Base-by-base conservation (phyloP, 345 rosid genomes). In the Gossypioides kirkii region DNA sequence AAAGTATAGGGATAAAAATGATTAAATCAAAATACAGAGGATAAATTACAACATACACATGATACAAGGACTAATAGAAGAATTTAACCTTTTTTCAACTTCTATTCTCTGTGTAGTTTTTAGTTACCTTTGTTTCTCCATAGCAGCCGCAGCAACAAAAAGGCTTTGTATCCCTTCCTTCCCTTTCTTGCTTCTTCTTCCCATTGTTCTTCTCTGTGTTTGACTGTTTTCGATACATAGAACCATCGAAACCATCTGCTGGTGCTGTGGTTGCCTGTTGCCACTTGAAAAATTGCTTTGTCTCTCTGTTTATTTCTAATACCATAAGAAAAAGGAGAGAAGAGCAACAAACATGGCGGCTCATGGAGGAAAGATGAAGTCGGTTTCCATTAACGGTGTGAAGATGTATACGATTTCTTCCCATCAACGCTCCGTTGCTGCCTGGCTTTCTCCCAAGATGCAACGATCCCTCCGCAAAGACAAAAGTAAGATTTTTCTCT, bases 391-490 rank as follows among this genome's bases (percentile, higher is more conserved):
- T 17, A 92, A 95, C 77, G 97, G 97, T 45, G 88, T 89, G 32
- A 90, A 88, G 86, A 73, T 86, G 76, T 92, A 95, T 82, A 83
- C 87, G 3, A 80, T 90, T 36, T 82, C 90, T 22, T 91, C 91
- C 7, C 83, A 81, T 59, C 87, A 91, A 2, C 93, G 82, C 9
- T 88, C 86, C 70, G 80, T 81, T 12, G 88, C 98, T 45, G 67
- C 89, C 5, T 94, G 95, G 97, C 86, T 90, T 54, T 56, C 77
- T 53, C 88, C 88, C 74, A 95, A 92, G 86, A 92, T 90, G 80
- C 89, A 84, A 77, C 84, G 89, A 58, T 89, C 93, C 55, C 90
- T 86, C 74, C 97, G 90, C 77, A 89, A 89, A 80, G 87, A 90
- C 71, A 79, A 75, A 3, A 81, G 95, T 92, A 85, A 63, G 5